Conservation (phyloP, 306 rosid species). For the Sesbania bispinosa region DNA sequence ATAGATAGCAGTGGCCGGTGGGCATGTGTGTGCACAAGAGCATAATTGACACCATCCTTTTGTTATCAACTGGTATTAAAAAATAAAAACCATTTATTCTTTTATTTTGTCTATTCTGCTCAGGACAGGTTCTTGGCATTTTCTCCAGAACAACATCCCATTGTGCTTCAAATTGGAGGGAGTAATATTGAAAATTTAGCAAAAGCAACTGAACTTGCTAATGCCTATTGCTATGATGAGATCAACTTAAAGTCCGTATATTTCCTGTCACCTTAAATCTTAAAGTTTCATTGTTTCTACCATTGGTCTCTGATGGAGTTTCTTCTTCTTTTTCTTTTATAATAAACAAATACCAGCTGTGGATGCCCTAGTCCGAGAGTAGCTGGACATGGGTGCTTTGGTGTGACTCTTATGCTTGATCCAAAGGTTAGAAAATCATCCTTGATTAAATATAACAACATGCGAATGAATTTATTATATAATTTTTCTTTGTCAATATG, state of each 20-base stretch:
- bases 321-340: background rate
- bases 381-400: slow-evolving; percentile 98
- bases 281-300: background rate
- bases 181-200: slow-evolving; percentile 73
- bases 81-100: background rate
- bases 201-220: slow-evolving; percentile 83
- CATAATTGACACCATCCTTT: background rate
- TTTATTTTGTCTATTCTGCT: slow-evolving; percentile 29
- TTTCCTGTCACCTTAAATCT: slow-evolving; percentile 6
- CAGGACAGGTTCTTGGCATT: slow-evolving; percentile 97
- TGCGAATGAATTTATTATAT: slow-evolving; percentile 14
- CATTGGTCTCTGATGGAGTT: background rate
- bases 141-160: slow-evolving; percentile 88
- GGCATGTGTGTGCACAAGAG: background rate
- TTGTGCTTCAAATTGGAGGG: slow-evolving; percentile 97
- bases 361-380: slow-evolving; percentile 97
- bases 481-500: slow-evolving; percentile 11
- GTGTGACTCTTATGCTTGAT: slow-evolving; percentile 90
- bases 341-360: slow-evolving; percentile 44
- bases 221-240: slow-evolving; percentile 77
- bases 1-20: background rate
- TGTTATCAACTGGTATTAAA: background rate
- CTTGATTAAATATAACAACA: slow-evolving; percentile 7
- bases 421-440: slow-evolving; percentile 72
- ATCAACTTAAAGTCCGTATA: slow-evolving; percentile 75